A percentile compares a stretch with the other conserved stretches of the same genome.
These are phyloP conservation scores for Penicillium robsamsonii DNA, from an alignment of 495 filamentous ascomycete species.

Conservation along the genomic window DNA sequence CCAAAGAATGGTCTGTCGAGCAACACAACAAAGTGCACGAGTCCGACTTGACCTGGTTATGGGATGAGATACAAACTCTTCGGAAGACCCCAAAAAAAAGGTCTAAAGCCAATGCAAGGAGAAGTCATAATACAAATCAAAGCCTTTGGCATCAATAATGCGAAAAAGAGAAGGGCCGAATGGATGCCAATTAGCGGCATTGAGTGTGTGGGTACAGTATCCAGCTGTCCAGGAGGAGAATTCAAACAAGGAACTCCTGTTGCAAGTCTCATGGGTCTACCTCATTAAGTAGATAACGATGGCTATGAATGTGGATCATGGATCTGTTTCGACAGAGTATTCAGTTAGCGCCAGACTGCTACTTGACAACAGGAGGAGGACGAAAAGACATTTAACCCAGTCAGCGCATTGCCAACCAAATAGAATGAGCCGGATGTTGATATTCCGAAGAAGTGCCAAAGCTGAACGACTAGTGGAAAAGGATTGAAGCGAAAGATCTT, in stretches of 20 bases:
- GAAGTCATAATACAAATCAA: conserved; percentile 40
- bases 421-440: neutral
- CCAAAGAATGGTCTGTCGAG: conserved; percentile 47
- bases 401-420: no score
- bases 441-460: neutral
- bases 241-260: conserved; percentile 37
- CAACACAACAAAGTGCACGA: conserved; percentile 47
- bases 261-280: conserved; percentile 38
- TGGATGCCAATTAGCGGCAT: conserved; percentile 43
- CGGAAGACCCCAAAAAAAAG: conserved; percentile 11
- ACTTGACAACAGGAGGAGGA: no score
- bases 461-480: neutral
- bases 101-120: conserved; percentile 22
- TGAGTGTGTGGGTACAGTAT: conserved; percentile 43
- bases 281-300: neutral
- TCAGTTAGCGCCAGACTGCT: no score
- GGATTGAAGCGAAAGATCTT: neutral
- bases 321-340: no score
- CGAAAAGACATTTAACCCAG: no score
- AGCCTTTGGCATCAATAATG: conserved; percentile 50
- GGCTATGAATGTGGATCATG: neutral
- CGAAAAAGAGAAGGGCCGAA: conserved; percentile 50
- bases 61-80: conserved; percentile 27
- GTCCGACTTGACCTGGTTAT: conserved; percentile 47
- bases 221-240: conserved; percentile 34